Evolutionary conservation across 257 asterid genomes (phyloP).

Genomic region (Nicotiana tabacum): DNA sequence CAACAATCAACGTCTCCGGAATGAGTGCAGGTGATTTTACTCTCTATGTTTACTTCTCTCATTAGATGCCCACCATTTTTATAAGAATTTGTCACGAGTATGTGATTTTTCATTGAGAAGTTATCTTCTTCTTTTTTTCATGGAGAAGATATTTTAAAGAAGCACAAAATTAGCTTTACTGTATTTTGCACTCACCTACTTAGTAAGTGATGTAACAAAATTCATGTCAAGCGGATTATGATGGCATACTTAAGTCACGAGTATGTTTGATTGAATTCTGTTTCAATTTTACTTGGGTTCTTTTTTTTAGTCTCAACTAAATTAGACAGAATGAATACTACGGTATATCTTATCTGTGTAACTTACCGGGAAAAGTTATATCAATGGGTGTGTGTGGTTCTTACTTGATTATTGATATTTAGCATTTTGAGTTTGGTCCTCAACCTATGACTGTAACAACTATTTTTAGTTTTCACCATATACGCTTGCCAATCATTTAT

Average conservation of each 20-base stretch:
- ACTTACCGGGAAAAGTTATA: neutral
- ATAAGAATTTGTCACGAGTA: neutral
- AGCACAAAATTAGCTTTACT: neutral
- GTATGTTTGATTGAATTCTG: neutral
- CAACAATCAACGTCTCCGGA: neutral
- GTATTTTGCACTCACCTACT: neutral
- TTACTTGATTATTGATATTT: neutral
- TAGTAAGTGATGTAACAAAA: neutral
- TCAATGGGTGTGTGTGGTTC: neutral
- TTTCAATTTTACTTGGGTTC: neutral
- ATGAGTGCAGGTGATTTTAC: conserved; percentile 7
- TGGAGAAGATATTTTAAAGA: neutral
- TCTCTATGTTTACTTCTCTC: neutral
- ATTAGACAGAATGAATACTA: neutral
- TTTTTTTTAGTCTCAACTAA: neutral
- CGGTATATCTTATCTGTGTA: neutral
- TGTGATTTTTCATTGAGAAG: neutral
- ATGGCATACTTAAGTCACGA: neutral
- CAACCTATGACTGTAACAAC: no score
- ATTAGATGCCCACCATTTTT: neutral
- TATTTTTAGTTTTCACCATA: no score
- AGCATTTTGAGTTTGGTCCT: neutral
- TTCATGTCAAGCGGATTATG: neutral
- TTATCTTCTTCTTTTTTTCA: neutral
- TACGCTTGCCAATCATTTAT: neutral